Evolutionary conservation across 306 rosid genomes (phyloP), one percentile per base, ranked within the genome.

Genomic region (Cicer bijugum): DNA sequence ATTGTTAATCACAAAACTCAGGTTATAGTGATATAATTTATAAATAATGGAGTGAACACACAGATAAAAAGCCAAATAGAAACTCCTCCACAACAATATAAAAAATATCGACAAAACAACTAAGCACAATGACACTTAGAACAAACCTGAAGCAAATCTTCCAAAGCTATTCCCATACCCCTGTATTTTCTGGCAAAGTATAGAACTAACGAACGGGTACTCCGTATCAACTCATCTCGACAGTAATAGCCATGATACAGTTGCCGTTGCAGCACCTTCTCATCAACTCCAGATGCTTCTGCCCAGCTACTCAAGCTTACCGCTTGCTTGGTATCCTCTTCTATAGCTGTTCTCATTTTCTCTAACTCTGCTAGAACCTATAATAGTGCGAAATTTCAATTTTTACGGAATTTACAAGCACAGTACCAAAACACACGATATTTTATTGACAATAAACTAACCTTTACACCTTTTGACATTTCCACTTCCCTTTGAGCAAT

Each of bases 141-240:
- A 73, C 83, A 76, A 73, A 91, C 98, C 98, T 93, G 98, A 78
- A 91, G 82, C 51, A 93, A 79, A 82, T 93, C 98, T 57, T 88
- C 96, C 74, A 81, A 66, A 52, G 96, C 86, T 62, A 93, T 79
- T 71, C 98, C 98, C 75, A 75, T 59, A 47, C 96, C 92, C 85
- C 88, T 75, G 80, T 93, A 93, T 62, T 86, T 89, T 85, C 87
- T 83, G 40, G 96, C 92, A 46, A 93, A 78, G 81, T 83, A 91
- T 60, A 88, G 53, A 76, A 93, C 91, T 55, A 91, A 80, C 76
- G 97, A 81, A 55, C 86, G 88, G 46, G 96, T 85, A 75, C 94
- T 91, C 83, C 89, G 84, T 72, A 88, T 65, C 71, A 93, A 89
- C 85, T 91, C 96, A 76, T 88, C 97, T 64, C 74, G 84, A 72